Evolutionary conservation across 2,329 filamentous ascomycete genomes (phyloP), one percentile per base, ranked within the genome.

Genomic region (Neonectria coccinea): DNA sequence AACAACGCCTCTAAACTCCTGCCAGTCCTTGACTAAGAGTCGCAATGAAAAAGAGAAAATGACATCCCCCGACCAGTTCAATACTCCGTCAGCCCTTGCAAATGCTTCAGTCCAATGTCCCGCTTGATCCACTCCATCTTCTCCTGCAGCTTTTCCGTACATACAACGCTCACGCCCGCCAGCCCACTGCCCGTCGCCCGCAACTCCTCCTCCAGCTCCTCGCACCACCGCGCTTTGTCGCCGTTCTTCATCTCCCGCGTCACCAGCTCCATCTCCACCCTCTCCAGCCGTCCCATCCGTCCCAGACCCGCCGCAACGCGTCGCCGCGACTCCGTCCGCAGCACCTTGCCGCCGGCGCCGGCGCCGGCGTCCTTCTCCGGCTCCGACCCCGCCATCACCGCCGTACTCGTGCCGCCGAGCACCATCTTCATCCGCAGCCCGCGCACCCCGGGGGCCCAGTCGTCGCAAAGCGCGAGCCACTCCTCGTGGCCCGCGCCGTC

Each of bases 231-330:
- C 11, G 79, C 12, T 71, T 79, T 81, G 36, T 74, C 68, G 14
- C 44, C 61, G 5, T 71, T 68, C 6, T 71, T 70, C 78, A 80
- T 77, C 12, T 71, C 70, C 22, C 71, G 59, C 39, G 76, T 71
- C 18, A 67, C 71, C 7, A 83, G 70, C 70, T 83, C 82, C 57
- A 84, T 74, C 71, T 84, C 82, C 5, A 84, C 61, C 54, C 68
- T 73, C 65, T 77, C 70, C 53, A 84, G 70, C 14, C 54, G 67
- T 5, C 27, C 39, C 66, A 84, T 66, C 45, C 64, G 65, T 16
- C 67, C 59, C 48, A 84, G 67, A 2, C 80, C 70, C 39, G 75
- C 75, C 5, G 55, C 69, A 31, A 70, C 68, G 67, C 71, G 70
- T 45, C 50, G 60, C 20, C 63, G 66, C 20, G 68, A 65, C n/a